Evolutionary conservation across 768 basidiomycete species (phyloP), one percentile per base, ranked within the genome.

Genomic region (Tephrocybe sp.): DNA sequence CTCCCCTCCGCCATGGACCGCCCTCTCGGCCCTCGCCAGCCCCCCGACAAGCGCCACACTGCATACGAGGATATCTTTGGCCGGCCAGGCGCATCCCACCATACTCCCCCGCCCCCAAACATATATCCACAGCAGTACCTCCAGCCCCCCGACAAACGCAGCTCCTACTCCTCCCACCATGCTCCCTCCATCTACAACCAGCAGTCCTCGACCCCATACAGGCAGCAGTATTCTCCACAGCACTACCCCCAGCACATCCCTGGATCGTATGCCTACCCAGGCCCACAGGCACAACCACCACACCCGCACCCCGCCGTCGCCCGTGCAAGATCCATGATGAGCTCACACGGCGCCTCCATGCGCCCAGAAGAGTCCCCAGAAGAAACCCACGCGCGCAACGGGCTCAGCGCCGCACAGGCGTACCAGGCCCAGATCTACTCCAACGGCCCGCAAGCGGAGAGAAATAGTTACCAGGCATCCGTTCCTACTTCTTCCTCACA

Each of bases 41-140:
- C 74, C 17, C 86, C 70, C 68, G 87, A 90, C 71, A 90, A 90
- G 65, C 86, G 90, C 47, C 74, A 81, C 68, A 81, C 84, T 49
- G 90, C 90, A 40, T 93, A 91, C 73, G 88, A 92, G 68, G 82
- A 85, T 63, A 92, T 93, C 72, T 93, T 93, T 69, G 90, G 90
- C 21, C 80, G 90, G 21, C 86, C 89, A 45, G 80, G 81, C 45
- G 70, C 75, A 40, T 57, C 73, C 26, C 83, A 83, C 66, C 85
- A 84, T 58, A 68, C 73, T 50, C 60, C 63, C 40, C 66, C 70
- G 40, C 44, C 32, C n/a, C 34, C 11, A 1, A 14, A 46, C 4
- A 17, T 17, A 17, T 39, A 39, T 39, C 38, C 38, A 20, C 38
- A 39, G 38, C 38, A 39, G 18, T 12, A 39, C 5, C 28, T 30